Evolutionary conservation across 495 filamentous ascomycete species (phyloP), one percentile per base, ranked within the genome.

Genomic region (Ascobolus immersus): DNA sequence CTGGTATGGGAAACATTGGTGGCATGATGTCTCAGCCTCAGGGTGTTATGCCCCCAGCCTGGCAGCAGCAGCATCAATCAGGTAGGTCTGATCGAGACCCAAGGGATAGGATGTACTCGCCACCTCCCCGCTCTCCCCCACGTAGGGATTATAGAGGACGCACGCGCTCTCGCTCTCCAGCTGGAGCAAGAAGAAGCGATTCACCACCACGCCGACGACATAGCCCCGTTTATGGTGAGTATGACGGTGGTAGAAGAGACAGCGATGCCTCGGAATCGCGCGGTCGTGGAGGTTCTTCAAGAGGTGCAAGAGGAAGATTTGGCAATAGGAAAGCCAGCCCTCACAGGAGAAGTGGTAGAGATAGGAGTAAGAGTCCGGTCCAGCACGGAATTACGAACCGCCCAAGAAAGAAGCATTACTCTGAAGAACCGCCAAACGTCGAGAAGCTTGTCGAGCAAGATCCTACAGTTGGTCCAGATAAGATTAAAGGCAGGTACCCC

Each of bases 371-470:
- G 41, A 63, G 65, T 26, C 59, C 67, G n/a, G n/a, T n/a, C n/a
- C n/a, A n/a, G n/a, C n/a, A n/a, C 28, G 15, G 34, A 32, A 47
- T 41, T 21, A 39, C 39, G 17, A 38, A 44, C 23, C 31, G 40
- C n/a, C 40, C 42, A 44, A 44, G 42, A 24, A 34, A 40, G 33
- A 43, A 40, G 41, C 28, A 34, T 29, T 17, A 44, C 42, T 34
- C 42, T 40, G 21, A 39, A 28, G n/a, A 17, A 29, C 13, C 36
- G 45, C 47, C 47, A 19, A 45, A 44, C 30, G 42, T 48, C 25
- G 62, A 71, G 5, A 93, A 91, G 55, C 73, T 69, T 57, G 59
- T 92, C 34, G 71, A 82, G 28, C 74, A 71, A 55, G 86, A 94
- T 50, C 59, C 64, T 27, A 64, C 55, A 2, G 58, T 96, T 37